phyloP scores from a whole-genome alignment of 352 stramenopile species.

The Pythium aristosporum region DNA sequence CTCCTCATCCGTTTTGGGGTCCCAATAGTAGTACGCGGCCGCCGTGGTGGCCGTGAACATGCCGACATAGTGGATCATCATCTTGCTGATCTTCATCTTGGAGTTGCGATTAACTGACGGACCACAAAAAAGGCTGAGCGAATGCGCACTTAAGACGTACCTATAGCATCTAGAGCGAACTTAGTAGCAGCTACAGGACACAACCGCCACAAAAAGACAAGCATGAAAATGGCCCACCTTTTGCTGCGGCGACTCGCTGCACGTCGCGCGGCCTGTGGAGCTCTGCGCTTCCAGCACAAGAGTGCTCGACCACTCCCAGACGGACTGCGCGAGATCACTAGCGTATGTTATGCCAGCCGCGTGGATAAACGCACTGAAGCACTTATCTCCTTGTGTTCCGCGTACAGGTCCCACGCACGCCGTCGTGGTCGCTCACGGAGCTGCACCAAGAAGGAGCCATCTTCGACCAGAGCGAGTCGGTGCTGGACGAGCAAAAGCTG shows the following conservation, averaged over 20 bases:
- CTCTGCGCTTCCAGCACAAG: slow-evolving; percentile 11
- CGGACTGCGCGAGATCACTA: slow-evolving; percentile 60
- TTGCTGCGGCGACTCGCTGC: slow-evolving; percentile 23
- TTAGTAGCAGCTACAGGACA: neutral
- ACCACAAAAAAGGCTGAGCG: neutral
- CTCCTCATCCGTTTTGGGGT: slow-evolving; percentile 70
- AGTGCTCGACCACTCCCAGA: slow-evolving; percentile 32
- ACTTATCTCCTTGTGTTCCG: neutral
- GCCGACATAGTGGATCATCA: slow-evolving; percentile 76
- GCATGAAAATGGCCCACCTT: slow-evolving; percentile 14
- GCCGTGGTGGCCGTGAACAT: slow-evolving; percentile 74
- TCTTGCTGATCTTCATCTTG: slow-evolving; percentile 79
- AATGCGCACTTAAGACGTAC: slow-evolving; percentile 11
- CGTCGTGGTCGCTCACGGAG: slow-evolving; percentile 81
- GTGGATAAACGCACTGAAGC: neutral
- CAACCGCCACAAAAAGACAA: too few species aligned
- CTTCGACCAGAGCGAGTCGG: slow-evolving; percentile 39
- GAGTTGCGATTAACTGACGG: neutral
- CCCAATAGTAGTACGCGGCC: slow-evolving; percentile 66
- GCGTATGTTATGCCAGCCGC: slow-evolving; percentile 23
- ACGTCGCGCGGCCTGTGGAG: neutral
- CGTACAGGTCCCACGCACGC: slow-evolving; percentile 56
- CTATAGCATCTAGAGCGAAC: neutral
- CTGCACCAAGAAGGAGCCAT: slow-evolving; percentile 60
- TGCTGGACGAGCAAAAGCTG: slow-evolving; percentile 71